phyloP scores from a whole-genome alignment of 768 basidiomycete genomes.

The Kwoniella sp. region DNA sequence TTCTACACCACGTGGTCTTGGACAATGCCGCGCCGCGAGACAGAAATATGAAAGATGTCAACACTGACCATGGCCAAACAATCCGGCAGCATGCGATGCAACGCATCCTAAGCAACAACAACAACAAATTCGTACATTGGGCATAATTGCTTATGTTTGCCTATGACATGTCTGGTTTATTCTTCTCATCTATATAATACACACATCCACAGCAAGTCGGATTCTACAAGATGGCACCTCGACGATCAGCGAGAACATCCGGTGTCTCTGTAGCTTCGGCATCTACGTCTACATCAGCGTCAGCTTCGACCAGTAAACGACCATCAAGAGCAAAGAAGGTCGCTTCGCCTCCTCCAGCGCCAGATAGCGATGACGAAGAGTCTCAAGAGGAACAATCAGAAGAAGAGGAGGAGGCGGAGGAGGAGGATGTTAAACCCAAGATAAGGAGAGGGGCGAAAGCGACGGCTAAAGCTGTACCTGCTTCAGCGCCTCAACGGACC shows the following conservation, averaged over 20 bases:
- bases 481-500: neutral
- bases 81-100: slow-evolving; percentile 5
- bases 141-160: neutral
- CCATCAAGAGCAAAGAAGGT: slow-evolving; percentile 14
- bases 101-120: slow-evolving; percentile 27
- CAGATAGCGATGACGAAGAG: slow-evolving; percentile 18
- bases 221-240: slow-evolving; percentile 16
- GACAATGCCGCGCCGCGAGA: neutral
- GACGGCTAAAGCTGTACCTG: neutral
- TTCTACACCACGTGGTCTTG: slow-evolving; percentile 8
- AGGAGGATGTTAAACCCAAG: neutral
- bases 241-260: slow-evolving; percentile 12
- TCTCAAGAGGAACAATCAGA: neutral
- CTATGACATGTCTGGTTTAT: neutral
- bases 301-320: slow-evolving; percentile 2
- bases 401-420: neutral
- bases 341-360: slow-evolving; percentile 2
- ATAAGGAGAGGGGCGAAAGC: slow-evolving; percentile 1
- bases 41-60: slow-evolving; percentile 1
- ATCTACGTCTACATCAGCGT: neutral
- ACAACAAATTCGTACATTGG: neutral
- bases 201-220: neutral
- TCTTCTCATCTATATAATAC: no score
- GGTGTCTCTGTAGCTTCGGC: slow-evolving; percentile 4
- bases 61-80: neutral